Evolutionary conservation across 2,329 filamentous ascomycete species (phyloP), one percentile per base, ranked within the genome.

Genomic region (Aureobasidium namibiae): DNA sequence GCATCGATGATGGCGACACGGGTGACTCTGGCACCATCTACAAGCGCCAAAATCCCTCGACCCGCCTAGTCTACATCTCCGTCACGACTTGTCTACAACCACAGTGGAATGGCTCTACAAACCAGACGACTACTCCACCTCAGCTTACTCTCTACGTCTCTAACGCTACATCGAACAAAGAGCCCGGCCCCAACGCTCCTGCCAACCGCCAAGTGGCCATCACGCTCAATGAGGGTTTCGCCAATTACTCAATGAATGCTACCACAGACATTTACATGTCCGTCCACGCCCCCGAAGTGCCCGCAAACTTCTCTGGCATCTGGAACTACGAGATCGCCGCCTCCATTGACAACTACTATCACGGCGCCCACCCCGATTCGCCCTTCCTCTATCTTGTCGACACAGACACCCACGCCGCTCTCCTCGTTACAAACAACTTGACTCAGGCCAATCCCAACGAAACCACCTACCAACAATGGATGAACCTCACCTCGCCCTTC

Each of bases 51-150:
- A 49, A 60, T n/a, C 34, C 57, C 54, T 65, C 62, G 59, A 61
- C 60, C 13, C 77, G 73, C 42, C 82, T 74, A 1, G 77, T 97
- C 3, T 96, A 88, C 71, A 80, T 99, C 57, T 91, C 91, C 2
- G 84, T 91, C 44, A 97, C 91, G 65, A 92, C 89, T 1, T 99
- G 94, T 72, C 73, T 83, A 26, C 90, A 95, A 66, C 94, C 92
- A 13, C 70, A 73, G 21, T 76, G 79, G 41, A 82, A 81, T 41
- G 75, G 74, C 9, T 75, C 76, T 1, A 73, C 76, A 11, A 74
- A 76, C 24, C 76, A 74, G 54, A 71, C 74, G 14, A 68, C 65
- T 11, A 66, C 65, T 14, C 70, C 76, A 1, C 82, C 88, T 13
- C 91, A 95, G 67, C 80, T 97, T 53, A 82, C 82, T 13, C 75